These are phyloP conservation scores for Globisporangium irregulare DNA, from an alignment of 352 stramenopile species.

Conservation along the genomic window DNA sequence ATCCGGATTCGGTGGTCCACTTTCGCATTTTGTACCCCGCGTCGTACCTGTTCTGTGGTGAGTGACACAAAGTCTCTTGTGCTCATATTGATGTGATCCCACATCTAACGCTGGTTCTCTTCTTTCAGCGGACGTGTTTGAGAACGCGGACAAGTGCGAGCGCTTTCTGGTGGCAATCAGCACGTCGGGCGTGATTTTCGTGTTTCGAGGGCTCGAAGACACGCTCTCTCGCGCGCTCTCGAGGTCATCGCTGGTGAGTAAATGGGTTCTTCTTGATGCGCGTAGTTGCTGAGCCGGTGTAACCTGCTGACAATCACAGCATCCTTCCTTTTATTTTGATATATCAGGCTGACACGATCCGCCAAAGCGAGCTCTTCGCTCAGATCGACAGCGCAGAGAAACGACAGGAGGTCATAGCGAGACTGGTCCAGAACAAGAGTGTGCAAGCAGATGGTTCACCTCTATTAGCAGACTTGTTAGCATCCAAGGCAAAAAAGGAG, in stretches of 20 bases:
- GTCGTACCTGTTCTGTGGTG: conserved; percentile 69
- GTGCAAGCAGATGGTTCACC: not conserved
- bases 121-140: conserved; percentile 31
- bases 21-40: conserved; percentile 67
- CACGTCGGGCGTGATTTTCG: conserved; percentile 61
- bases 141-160: conserved; percentile 26
- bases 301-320: not conserved
- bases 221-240: conserved; percentile 46
- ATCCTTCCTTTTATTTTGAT: not conserved
- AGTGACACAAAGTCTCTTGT: conserved; percentile 3
- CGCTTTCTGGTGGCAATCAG: conserved; percentile 57
- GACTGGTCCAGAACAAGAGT: conserved; percentile 16
- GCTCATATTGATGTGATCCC: not conserved
- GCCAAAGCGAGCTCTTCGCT: conserved; percentile 29
- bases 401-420: conserved; percentile 35
- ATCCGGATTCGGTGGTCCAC: conserved; percentile 37
- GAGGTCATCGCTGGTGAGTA: conserved; percentile 38
- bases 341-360: conserved; percentile 24
- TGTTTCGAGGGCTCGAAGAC: conserved; percentile 47
- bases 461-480: conserved; percentile 9
- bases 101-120: not conserved
- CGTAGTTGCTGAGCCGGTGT: not conserved
- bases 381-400: conserved; percentile 44
- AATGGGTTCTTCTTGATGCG: not conserved
- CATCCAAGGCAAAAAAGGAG: not conserved